A percentile compares a stretch with the other conserved stretches of the same genome.
These are phyloP conservation scores for Davidsoniella neocaledoniae DNA, from an alignment of 2,329 filamentous ascomycete genomes.

Conservation along the genomic window DNA sequence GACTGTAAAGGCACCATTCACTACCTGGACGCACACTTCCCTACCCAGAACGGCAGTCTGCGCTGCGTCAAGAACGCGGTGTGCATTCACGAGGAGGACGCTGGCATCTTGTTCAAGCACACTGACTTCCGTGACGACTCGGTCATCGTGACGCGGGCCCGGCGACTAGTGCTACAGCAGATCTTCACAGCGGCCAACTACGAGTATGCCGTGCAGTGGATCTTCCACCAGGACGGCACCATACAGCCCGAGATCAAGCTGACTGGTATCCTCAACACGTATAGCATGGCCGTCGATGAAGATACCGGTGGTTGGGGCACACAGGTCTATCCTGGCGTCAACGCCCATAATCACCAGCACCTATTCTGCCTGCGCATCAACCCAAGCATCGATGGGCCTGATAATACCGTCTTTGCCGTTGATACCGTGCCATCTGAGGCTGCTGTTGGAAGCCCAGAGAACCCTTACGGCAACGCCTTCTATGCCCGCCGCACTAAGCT, in stretches of 20 bases:
- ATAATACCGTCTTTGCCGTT: constrained; percentile 72
- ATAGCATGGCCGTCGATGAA: constrained; percentile 62
- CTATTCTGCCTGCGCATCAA: constrained; percentile 83
- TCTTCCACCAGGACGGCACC: constrained; percentile 82
- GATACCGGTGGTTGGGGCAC: constrained; percentile 79
- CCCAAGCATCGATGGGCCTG: constrained; percentile 68
- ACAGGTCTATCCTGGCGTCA: constrained; percentile 76
- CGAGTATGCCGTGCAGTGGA: constrained; percentile 70
- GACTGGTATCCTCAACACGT: constrained; percentile 86
- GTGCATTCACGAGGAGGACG: constrained; percentile 89
- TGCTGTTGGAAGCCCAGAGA: constrained; percentile 59
- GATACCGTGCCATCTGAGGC: constrained; percentile 57
- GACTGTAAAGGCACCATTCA: constrained; percentile 85
- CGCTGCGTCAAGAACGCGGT: constrained; percentile 83
- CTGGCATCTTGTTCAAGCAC: constrained; percentile 85
- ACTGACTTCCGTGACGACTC: constrained; percentile 86
- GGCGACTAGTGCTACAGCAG: constrained; percentile 75
- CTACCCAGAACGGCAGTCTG: constrained; percentile 57
- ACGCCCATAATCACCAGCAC: constrained; percentile 92
- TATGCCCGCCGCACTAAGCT: constrained; percentile 72
- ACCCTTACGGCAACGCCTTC: constrained; percentile 82
- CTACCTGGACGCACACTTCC: constrained; percentile 78
- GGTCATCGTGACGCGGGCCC: constrained; percentile 66
- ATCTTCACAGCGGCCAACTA: constrained; percentile 95
- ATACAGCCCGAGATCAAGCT: constrained; percentile 85